These are phyloP conservation scores for Chiua virens DNA, from an alignment of 768 basidiomycete genomes.

Conservation along the genomic window DNA sequence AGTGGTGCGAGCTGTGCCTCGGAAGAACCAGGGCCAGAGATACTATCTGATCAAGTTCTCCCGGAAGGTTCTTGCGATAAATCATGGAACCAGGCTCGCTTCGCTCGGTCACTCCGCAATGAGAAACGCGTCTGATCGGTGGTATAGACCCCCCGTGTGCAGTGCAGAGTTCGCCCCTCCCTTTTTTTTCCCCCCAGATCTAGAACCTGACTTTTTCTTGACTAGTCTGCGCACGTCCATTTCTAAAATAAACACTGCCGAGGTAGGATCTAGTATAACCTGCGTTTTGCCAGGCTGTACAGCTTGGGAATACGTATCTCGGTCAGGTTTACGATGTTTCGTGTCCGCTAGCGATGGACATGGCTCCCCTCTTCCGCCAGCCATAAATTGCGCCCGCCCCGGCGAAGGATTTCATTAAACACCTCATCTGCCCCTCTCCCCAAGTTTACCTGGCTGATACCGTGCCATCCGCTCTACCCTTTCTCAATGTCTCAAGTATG, in stretches of 20 bases:
- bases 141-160: slow-evolving; percentile 5
- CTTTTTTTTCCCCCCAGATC: slow-evolving; percentile 32
- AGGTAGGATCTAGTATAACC: slow-evolving; percentile 10
- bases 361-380: slow-evolving; percentile 15
- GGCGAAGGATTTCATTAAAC: background rate
- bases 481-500: slow-evolving; percentile 24
- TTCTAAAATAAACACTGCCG: slow-evolving; percentile 33
- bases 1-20: slow-evolving; percentile 7
- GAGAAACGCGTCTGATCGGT: slow-evolving; percentile 23
- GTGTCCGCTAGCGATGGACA: slow-evolving; percentile 19
- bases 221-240: slow-evolving; percentile 17
- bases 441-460: background rate
- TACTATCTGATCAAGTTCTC: slow-evolving; percentile 5
- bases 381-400: slow-evolving; percentile 30
- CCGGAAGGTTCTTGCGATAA: slow-evolving; percentile 8
- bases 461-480: background rate
- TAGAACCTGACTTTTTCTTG: slow-evolving; percentile 24
- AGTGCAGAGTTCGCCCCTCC: background rate
- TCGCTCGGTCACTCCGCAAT: slow-evolving; percentile 13
- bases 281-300: slow-evolving; percentile 32
- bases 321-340: slow-evolving; percentile 28
- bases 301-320: slow-evolving; percentile 35
- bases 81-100: slow-evolving; percentile 15
- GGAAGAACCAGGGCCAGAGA: background rate
- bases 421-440: slow-evolving; percentile 12